These are phyloP conservation scores for Mycena metata DNA, from an alignment of 768 basidiomycete genomes.

Conservation along the genomic window DNA sequence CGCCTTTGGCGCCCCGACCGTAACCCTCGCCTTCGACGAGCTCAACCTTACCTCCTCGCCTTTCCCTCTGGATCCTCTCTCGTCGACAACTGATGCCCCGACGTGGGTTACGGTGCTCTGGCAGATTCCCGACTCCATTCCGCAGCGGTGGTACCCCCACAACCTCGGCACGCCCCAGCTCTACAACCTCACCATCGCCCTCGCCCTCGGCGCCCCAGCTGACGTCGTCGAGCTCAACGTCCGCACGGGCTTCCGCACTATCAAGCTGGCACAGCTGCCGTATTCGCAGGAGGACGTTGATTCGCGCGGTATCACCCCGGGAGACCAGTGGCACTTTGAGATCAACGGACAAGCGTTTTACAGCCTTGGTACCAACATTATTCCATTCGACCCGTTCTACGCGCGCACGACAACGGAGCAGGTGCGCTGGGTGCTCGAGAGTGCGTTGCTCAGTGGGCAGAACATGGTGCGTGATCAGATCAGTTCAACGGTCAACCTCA, in stretches of 20 bases:
- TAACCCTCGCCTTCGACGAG: slow-evolving; percentile 63
- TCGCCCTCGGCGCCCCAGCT: slow-evolving; percentile 45
- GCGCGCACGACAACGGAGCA: slow-evolving; percentile 62
- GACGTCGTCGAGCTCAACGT: slow-evolving; percentile 55
- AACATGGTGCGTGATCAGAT: slow-evolving; percentile 60
- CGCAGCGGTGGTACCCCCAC: slow-evolving; percentile 67
- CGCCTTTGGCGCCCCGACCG: slow-evolving; percentile 48
- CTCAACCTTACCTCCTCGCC: slow-evolving; percentile 56
- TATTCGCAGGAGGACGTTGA: slow-evolving; percentile 61
- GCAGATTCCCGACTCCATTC: slow-evolving; percentile 59
- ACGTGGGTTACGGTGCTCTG: slow-evolving; percentile 60
- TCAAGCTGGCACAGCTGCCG: slow-evolving; percentile 63
- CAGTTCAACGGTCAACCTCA: too few relatives aligned
- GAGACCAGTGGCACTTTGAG: slow-evolving; percentile 73
- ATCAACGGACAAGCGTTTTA: slow-evolving; percentile 71
- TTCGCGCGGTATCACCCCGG: slow-evolving; percentile 65
- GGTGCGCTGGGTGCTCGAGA: slow-evolving; percentile 69
- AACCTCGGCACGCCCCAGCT: slow-evolving; percentile 68
- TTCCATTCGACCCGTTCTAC: slow-evolving; percentile 75
- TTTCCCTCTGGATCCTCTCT: slow-evolving; percentile 44
- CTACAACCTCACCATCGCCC: slow-evolving; percentile 63
- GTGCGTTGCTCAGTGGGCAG: slow-evolving; percentile 66
- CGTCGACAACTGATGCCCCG: slow-evolving; percentile 43
- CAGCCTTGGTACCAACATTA: slow-evolving; percentile 68
- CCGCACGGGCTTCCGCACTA: slow-evolving; percentile 71